These are phyloP conservation scores for Lachnellula occidentalis DNA, from an alignment of 2,329 filamentous ascomycete species.

Conservation along the genomic window DNA sequence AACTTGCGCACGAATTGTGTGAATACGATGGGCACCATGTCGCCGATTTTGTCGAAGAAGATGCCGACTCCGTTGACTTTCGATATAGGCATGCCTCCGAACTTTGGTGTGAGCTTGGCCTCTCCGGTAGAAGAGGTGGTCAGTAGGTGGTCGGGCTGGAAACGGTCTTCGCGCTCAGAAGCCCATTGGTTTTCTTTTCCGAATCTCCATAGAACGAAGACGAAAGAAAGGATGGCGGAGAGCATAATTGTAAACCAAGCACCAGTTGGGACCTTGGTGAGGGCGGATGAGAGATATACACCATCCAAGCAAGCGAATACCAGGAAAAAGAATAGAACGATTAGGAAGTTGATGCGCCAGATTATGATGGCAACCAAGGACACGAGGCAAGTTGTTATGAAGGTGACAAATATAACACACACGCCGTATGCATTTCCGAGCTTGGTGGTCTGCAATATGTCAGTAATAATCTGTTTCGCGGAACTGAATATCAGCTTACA, in stretches of 20 bases:
- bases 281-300: slow-evolving; percentile 61
- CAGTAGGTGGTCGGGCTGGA: slow-evolving; percentile 44
- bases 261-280: slow-evolving; percentile 69
- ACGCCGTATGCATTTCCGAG: slow-evolving; percentile 73
- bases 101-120: slow-evolving; percentile 34
- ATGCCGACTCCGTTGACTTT: slow-evolving; percentile 57
- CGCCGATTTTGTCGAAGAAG: slow-evolving; percentile 73
- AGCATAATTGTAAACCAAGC: slow-evolving; percentile 74
- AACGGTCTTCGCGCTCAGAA: slow-evolving; percentile 58
- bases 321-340: slow-evolving; percentile 59
- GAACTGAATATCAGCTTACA: slow-evolving; percentile 33
- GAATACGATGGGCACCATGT: slow-evolving; percentile 60
- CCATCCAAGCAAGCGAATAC: slow-evolving; percentile 63
- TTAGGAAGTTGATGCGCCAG: slow-evolving; percentile 56
- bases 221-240: slow-evolving; percentile 51
- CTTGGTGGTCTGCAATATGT: slow-evolving; percentile 47
- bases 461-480: neutral
- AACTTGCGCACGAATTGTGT: slow-evolving; percentile 70
- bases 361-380: slow-evolving; percentile 66
- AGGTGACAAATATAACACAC: slow-evolving; percentile 75
- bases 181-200: slow-evolving; percentile 75
- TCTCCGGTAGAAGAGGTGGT: slow-evolving; percentile 30
- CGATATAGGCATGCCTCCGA: slow-evolving; percentile 37
- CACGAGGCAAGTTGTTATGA: slow-evolving; percentile 72
- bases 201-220: slow-evolving; percentile 73